Evolutionary conservation across 1,139 yeast genomes (phyloP).

Genomic region (Debaryomycetaceae sp.): DNA sequence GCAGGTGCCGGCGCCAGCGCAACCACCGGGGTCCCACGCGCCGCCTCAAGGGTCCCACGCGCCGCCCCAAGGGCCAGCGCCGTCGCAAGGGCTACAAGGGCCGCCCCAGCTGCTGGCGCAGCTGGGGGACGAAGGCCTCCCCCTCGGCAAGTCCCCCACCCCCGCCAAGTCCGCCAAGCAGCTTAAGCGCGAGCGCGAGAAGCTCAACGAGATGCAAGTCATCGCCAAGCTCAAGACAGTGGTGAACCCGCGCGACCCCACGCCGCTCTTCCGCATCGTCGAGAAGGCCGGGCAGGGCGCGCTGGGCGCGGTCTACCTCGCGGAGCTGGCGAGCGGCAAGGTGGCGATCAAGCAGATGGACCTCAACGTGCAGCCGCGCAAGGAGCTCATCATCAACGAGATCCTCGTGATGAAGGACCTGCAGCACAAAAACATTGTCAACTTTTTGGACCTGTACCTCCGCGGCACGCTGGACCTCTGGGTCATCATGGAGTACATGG

Average conservation of each 20-base stretch:
- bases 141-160: conserved; percentile 14
- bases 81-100: conserved; percentile 9
- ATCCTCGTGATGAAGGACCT: conserved; percentile 48
- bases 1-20: conserved; percentile 17
- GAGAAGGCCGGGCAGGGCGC: conserved; percentile 99
- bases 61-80: conserved; percentile 11
- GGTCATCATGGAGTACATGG: conserved; percentile 97
- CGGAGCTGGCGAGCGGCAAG: conserved; percentile 52
- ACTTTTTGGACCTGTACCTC: conserved; percentile 43
- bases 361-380: conserved; percentile 85
- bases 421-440: conserved; percentile 44
- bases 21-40: conserved; percentile 9
- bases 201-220: conserved; percentile 81
- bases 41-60: conserved; percentile 6
- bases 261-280: conserved; percentile 77
- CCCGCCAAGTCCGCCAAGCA: conserved; percentile 38
- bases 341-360: conserved; percentile 97
- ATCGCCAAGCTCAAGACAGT: conserved; percentile 81
- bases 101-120: conserved; percentile 4
- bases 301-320: conserved; percentile 90
- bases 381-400: conserved; percentile 74
- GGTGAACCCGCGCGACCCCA: conserved; percentile 79
- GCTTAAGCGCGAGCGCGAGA: conserved; percentile 56
- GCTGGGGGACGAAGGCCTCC: conserved; percentile 9
- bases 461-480: conserved; percentile 52